Base-by-base conservation (phyloP, 805 yeast genomes). In the Candida endomychidarum region DNA sequence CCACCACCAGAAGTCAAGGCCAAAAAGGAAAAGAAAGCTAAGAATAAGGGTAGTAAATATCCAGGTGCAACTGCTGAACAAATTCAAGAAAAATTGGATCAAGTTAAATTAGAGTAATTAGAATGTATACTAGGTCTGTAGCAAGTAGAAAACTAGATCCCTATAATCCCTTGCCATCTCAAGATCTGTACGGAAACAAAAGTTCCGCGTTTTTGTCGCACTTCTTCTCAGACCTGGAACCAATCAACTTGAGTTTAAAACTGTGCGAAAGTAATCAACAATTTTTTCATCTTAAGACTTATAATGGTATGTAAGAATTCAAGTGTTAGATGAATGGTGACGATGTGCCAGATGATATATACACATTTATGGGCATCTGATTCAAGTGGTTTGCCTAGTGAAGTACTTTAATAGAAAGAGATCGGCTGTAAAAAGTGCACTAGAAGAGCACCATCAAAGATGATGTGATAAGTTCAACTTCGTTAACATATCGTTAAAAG, bases 11-110 rank as follows among this genome's bases (percentile, higher is more conserved):
- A 70, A 12, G 73, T 69, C 31, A 78, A 75, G 51, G 78, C 77
- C 53, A 78, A 77, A 60, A 84, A 78, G 60, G 86, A 80, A 63
- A 79, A 78, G 68, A 86, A 80, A 58, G 84, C 80, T 58, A 89
- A 89, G 72, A 80, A 86, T 60, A 87, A 88, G 67, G 98, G 98
- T 47, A 58, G 88, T n/a, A 78, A 78, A 65, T 87, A 85, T 75
- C 96, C 96, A 29, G 96, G 95, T 52, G 60, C 50, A 8, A 19
- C 24, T 2, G 19, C 67, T 44, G 66, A 65, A 33, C 63, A 62
- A 38, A 52, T 75, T 10, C 62, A 59, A 9, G 32, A 35, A 14
- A 32, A 32, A 6, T 35, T 35, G 20, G 32, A 35, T 3, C 9
- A 35, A 14, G 38, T 24, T 27, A 35, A 35, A 26, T 25, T 35